Base-by-base conservation (phyloP, 192 early-diverging fungal species). In the Mortierella antarctica region DNA sequence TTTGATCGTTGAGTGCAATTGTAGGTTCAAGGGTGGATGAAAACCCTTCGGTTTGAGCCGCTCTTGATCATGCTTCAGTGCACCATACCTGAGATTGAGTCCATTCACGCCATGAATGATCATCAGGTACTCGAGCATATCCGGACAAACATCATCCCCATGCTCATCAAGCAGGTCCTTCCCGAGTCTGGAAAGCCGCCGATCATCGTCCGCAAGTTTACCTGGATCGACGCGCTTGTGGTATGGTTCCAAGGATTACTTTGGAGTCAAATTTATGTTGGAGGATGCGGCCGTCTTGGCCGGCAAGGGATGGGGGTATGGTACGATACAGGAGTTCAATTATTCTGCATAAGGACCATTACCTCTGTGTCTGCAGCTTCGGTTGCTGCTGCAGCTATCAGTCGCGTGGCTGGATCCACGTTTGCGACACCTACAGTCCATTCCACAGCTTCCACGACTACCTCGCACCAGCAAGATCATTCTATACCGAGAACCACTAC, bases 161-260 rank as follows among this genome's bases (percentile, higher is more conserved):
- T 83, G 18, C 72, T 88, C 12, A 85, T 31, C 31, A 84, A 67
- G 14, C 65, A 67, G 21, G 42, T 52, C 20, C 31, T 74, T 39
- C 73, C 73, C 4, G 73, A 67, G 42, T 40, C 65, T 23, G 73
- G 65, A 40, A 41, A 59, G 1, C 73, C 73, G 5, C 86, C 88
- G 18, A 88, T 89, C 18, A 75, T 85, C 57, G 86, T 90, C 20
- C 87, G 87, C 65, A 87, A 86, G 49, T 86, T 94, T 56, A 84
- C 84, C 54, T 90, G 91, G 78, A 83, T 86, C 56, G 88, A 86
- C 48, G 90, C 89, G 14, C 66, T 92, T 47, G 79, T 90, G 7
- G 86, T 88, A n/a, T 94, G 93, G 93, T 94, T 91, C 73, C 76
- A 88, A 23, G 87, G 86, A 58, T 67, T 93, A 42, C 73, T 94